Evolutionary conservation across 2,329 filamentous ascomycete genomes (phyloP).

Genomic region (Fusarium sp.): DNA sequence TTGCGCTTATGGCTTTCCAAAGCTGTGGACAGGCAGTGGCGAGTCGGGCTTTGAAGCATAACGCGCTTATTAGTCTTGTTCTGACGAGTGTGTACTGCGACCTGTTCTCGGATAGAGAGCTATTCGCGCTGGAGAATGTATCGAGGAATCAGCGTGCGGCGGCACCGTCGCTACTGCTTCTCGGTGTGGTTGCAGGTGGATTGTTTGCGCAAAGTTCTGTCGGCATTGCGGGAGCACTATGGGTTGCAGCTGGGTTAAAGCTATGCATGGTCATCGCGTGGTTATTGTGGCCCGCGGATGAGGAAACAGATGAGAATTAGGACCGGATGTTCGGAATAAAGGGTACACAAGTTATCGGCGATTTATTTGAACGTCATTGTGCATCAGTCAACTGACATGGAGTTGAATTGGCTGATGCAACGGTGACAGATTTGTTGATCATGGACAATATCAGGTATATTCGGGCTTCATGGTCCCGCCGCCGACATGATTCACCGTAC

Average conservation of each 20-base stretch:
- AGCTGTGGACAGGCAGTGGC: slow-evolving; percentile 84
- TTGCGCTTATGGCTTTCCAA: slow-evolving; percentile 82
- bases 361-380: slow-evolving; percentile 17
- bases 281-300: slow-evolving; percentile 71
- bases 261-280: slow-evolving; percentile 69
- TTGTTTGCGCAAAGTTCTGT: slow-evolving; percentile 61
- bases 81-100: slow-evolving; percentile 88
- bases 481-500: slow-evolving; percentile 10
- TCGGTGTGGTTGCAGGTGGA: slow-evolving; percentile 66
- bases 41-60: slow-evolving; percentile 77
- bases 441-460: slow-evolving; percentile 29
- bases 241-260: slow-evolving; percentile 72
- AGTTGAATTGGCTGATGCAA: slow-evolving; percentile 31
- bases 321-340: neutral
- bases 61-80: slow-evolving; percentile 82
- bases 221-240: slow-evolving; percentile 69
- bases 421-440: slow-evolving; percentile 26
- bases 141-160: slow-evolving; percentile 66
- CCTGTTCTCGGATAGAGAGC: slow-evolving; percentile 75
- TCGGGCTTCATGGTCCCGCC: slow-evolving; percentile 19
- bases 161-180: slow-evolving; percentile 64
- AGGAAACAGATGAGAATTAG: slow-evolving; percentile 45
- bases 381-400: slow-evolving; percentile 26
- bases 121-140: slow-evolving; percentile 62
- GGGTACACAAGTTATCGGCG: slow-evolving; percentile 2